Conservation (phyloP, 2,329 filamentous ascomycete genomes). For the Colletotrichum falcatum region DNA sequence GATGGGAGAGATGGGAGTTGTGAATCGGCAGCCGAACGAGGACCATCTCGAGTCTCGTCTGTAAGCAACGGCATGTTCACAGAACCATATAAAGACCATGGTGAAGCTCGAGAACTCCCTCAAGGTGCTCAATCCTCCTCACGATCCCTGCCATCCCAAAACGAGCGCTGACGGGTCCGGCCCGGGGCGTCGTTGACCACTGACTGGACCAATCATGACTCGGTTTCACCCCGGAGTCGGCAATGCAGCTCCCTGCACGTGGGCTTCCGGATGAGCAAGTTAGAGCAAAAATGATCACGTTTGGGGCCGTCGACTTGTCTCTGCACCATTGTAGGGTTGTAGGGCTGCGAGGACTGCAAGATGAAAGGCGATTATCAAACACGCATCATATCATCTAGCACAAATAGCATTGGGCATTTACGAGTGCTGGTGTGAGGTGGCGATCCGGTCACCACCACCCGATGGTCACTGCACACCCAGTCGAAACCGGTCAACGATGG, state of each 20-base stretch:
- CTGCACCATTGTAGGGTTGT: background rate
- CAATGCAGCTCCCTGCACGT: conserved; percentile 17
- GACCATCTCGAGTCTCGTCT: accelerated
- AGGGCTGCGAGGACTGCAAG: background rate
- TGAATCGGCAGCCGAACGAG: accelerated
- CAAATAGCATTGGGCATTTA: background rate
- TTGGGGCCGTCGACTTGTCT: conserved; percentile 14
- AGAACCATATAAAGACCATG: background rate
- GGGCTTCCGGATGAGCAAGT: conserved; percentile 49
- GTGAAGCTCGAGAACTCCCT: conserved; percentile 14
- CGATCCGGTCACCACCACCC: background rate
- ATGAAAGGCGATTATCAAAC: no score
- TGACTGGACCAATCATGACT: conserved; percentile 48
- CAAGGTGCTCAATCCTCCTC: conserved; percentile 32
- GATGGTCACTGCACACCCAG: background rate
- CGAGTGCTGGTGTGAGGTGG: background rate
- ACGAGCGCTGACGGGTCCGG: conserved; percentile 35
- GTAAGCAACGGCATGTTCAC: no score
- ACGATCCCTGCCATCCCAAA: conserved; percentile 35
- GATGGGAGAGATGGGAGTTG: accelerated
- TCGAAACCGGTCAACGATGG: background rate
- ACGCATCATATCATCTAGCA: no score
- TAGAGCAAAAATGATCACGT: conserved; percentile 49
- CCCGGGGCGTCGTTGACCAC: conserved; percentile 15
- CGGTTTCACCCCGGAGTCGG: conserved; percentile 44